A percentile compares a stretch with the other conserved stretches of the same genome.
Evolutionary conservation across 805 yeast species (phyloP).

Genomic region (Spencermartinsiella europaea): DNA sequence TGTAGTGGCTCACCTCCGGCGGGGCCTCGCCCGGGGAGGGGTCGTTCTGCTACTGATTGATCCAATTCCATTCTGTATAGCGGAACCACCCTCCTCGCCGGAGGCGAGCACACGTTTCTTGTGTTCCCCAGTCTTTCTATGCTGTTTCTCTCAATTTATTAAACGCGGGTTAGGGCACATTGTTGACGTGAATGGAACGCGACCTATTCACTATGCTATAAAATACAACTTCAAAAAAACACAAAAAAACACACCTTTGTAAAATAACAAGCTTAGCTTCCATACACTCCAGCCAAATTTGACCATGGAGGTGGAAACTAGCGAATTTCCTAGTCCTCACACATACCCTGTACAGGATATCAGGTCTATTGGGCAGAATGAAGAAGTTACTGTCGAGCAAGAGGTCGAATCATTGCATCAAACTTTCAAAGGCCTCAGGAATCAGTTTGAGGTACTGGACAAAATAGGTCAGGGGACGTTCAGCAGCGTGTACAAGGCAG

Average conservation of each 20-base stretch:
- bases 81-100: too few relatives aligned
- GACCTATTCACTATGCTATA: too few relatives aligned
- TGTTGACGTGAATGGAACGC: too few relatives aligned
- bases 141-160: too few relatives aligned
- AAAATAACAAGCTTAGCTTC: not conserved
- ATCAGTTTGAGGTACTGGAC: slow-evolving; percentile 46
- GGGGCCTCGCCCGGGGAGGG: not conserved
- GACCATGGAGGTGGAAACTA: not conserved
- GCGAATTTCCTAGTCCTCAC: too few relatives aligned
- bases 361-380: not conserved
- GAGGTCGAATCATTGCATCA: not conserved
- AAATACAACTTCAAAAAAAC: not conserved
- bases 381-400: not conserved
- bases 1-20: too few relatives aligned
- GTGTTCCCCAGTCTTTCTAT: too few relatives aligned
- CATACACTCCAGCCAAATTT: not conserved
- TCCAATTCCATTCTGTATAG: too few relatives aligned
- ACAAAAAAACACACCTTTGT: not conserved
- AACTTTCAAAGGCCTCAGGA: slow-evolving; percentile 48
- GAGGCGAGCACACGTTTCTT: too few relatives aligned
- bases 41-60: too few relatives aligned
- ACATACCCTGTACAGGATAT: too few relatives aligned
- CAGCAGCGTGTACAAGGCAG: slow-evolving; percentile 57
- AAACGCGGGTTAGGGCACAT: too few relatives aligned
- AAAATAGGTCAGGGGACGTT: slow-evolving; percentile 67